Evolutionary conservation across 2,329 filamentous ascomycete genomes (phyloP), one percentile per base, ranked within the genome.

Genomic region (Monosporascus cannonballus): DNA sequence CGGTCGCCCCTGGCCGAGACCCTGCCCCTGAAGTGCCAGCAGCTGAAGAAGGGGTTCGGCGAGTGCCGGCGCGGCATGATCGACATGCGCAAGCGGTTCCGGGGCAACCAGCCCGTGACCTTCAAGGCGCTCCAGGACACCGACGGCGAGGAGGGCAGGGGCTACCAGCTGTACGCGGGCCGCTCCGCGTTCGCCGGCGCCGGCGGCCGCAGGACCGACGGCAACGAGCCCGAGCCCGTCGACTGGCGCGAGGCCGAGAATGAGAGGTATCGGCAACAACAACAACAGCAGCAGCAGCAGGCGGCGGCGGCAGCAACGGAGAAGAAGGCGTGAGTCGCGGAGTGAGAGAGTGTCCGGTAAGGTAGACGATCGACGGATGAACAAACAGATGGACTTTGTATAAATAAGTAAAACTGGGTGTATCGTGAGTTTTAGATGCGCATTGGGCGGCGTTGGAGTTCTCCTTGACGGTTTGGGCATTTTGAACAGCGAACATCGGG

Each of bases 61-160:
- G 90, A 96, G 69, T 99, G 94, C 81, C 95, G 96, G 67, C 88
- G 93, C 59, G 94, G 94, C 59, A 84, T 96, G 84, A 88, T 97
- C 62, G 94, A 99, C 71, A 99, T 99, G 94, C 89, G 94, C 70
- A 97, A 97, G 76, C 87, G 94, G 36, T 97, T 99, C 73, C 84
- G 94, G 52, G 94, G 94, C 54, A 97, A 97, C 75, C 84, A 90
- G 69, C 91, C 94, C 51, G 85, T 96, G 59, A 78, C 83, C 24
- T 82, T 87, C 59, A 77, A 75, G 65, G 73, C 77, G 54, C 73
- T 84, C 62, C 78, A 84, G 66, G 78, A 86, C 59, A 70, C 81
- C 52, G 85, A 89, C 25, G 73, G 75, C 11, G 77, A 14, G 11
- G 30, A 34, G 30, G 30, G 76, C 56, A 73, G 76, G 51, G 79